Evolutionary conservation across 139 green algal genomes (phyloP).

Genomic region (Chlamydomonas sp.): DNA sequence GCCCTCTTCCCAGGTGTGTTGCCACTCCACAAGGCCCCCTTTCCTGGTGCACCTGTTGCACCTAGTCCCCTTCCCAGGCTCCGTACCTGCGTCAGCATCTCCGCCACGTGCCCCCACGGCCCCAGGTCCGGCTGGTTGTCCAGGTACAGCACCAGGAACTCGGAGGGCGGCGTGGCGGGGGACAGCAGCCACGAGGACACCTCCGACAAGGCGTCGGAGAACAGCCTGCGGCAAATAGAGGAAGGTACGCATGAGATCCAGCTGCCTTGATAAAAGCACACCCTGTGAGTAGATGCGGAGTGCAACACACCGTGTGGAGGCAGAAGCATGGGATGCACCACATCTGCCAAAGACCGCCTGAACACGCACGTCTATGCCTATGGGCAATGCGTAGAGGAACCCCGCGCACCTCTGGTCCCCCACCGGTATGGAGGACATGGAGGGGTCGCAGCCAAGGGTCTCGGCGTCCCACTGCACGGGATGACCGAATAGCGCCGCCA

Average conservation of each 20-base stretch:
- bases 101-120: slow-evolving; percentile 53
- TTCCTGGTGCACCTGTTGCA: not conserved
- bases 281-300: too few relatives aligned
- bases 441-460: slow-evolving; percentile 79
- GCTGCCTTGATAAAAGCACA: too few relatives aligned
- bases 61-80: not conserved
- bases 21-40: too few relatives aligned
- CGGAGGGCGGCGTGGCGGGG: slow-evolving; percentile 36
- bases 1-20: too few relatives aligned
- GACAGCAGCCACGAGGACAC: slow-evolving; percentile 65
- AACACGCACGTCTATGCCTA: too few relatives aligned
- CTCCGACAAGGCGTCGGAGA: slow-evolving; percentile 60
- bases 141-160: slow-evolving; percentile 75
- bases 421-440: slow-evolving; percentile 70
- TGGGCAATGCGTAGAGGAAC: too few relatives aligned
- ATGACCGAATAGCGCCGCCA: slow-evolving; percentile 66
- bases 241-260: too few relatives aligned
- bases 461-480: slow-evolving; percentile 79
- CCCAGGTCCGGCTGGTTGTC: slow-evolving; percentile 73
- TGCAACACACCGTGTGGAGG: too few relatives aligned
- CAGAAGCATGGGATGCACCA: too few relatives aligned
- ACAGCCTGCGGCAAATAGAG: slow-evolving; percentile 21
- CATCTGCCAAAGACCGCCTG: too few relatives aligned
- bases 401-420: slow-evolving; percentile 63
- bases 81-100: slow-evolving; percentile 36